phyloP scores from a whole-genome alignment of 148 eudicot species.

The Silene uniflora region DNA sequence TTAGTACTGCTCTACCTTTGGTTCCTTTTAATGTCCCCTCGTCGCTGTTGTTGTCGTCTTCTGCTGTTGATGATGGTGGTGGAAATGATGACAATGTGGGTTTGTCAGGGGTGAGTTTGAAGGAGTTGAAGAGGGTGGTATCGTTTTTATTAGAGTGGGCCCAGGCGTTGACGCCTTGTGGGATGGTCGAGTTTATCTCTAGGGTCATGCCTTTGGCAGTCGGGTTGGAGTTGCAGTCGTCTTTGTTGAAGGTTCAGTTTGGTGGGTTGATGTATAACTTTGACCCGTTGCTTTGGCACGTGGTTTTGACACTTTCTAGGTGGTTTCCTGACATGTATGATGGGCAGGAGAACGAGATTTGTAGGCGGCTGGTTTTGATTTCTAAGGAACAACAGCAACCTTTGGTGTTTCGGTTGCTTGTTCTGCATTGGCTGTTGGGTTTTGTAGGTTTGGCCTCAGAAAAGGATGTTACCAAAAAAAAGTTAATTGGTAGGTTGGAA shows the following conservation, averaged over 20 bases:
- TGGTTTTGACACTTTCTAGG: conserved; percentile 51
- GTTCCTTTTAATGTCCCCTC: conserved; percentile 68
- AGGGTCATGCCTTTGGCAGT: conserved; percentile 56
- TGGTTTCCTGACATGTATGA: conserved; percentile 52
- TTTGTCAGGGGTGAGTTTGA: conserved; percentile 37
- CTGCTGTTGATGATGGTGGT: conserved; percentile 12
- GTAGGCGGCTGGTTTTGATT: conserved; percentile 50
- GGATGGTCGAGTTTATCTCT: conserved; percentile 66
- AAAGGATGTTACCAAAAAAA: conserved; percentile 38
- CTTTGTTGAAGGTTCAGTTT: conserved; percentile 88
- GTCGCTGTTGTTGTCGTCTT: conserved; percentile 27
- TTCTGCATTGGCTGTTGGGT: conserved; percentile 82
- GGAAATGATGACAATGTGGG: conserved; percentile 25
- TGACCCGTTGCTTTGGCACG: conserved; percentile 80
- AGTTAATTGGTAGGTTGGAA: conserved; percentile 33
- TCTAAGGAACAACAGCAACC: conserved; percentile 60
- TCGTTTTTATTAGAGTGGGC: conserved; percentile 84
- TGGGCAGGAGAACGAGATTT: conserved; percentile 63
- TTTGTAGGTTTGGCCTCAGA: conserved; percentile 39
- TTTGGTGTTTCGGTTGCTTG: conserved; percentile 72
- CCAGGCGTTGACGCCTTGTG: conserved; percentile 58
- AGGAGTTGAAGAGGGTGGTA: conserved; percentile 71
- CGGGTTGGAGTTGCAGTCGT: conserved; percentile 70
- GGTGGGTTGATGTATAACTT: conserved; percentile 65
- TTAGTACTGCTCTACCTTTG: conserved; percentile 50